A percentile compares a stretch with the other conserved stretches of the same genome.
Conservation (phyloP, 768 basidiomycete species). For the Suillus clintonianus region DNA sequence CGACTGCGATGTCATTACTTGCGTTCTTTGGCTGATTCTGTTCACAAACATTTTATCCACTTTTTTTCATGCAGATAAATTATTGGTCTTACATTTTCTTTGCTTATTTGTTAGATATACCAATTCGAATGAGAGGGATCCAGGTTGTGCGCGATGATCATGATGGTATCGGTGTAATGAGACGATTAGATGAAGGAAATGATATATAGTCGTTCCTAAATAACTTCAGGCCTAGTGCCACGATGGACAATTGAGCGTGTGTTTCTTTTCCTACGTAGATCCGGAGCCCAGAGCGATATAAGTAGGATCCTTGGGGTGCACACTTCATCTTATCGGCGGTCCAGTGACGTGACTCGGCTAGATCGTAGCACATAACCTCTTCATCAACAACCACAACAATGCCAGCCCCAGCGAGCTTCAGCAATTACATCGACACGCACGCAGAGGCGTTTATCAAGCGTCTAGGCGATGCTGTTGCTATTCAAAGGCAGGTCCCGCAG, state of each 20-base stretch:
- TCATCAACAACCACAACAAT: slow-evolving; percentile 23
- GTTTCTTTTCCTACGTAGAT: neutral
- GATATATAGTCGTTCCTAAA: too few species aligned
- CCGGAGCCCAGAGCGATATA: neutral
- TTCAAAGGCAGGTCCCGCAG: slow-evolving; percentile 59
- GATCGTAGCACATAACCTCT: neutral
- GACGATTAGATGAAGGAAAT: too few species aligned
- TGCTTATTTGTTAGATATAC: neutral
- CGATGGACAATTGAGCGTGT: too few species aligned
- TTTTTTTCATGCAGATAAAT: neutral
- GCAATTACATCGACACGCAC: slow-evolving; percentile 65
- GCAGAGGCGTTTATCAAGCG: slow-evolving; percentile 75
- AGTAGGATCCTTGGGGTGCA: neutral
- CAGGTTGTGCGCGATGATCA: neutral
- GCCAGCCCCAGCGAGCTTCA: slow-evolving; percentile 36
- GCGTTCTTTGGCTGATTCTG: neutral
- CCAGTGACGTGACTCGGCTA: neutral
- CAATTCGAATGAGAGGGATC: neutral
- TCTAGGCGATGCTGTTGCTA: slow-evolving; percentile 79
- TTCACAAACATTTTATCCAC: neutral
- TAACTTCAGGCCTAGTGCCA: too few species aligned
- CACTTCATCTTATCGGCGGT: neutral
- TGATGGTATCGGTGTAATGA: too few species aligned
- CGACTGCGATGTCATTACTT: neutral
- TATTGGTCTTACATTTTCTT: neutral